Evolutionary conservation across 345 rosid genomes (phyloP).

Genomic region (Cardamine occulta): DNA sequence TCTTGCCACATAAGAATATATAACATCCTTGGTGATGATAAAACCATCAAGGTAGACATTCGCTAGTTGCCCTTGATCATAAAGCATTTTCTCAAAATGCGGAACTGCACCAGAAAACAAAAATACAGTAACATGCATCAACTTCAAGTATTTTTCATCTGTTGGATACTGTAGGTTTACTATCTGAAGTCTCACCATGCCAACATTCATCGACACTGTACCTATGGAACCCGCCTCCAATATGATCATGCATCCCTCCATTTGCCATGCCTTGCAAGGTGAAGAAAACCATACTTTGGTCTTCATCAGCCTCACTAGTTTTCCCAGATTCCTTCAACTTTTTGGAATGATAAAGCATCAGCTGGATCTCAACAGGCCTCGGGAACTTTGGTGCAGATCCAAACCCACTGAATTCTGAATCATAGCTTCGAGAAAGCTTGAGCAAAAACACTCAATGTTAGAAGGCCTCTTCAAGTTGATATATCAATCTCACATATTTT

Average conservation of each 20-base stretch:
- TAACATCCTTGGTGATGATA: constrained; percentile 63
- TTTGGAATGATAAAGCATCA: constrained; percentile 80
- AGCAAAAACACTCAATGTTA: constrained; percentile 36
- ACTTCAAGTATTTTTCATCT: background rate
- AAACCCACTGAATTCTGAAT: constrained; percentile 78
- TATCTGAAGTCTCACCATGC: constrained; percentile 72
- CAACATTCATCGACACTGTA: constrained; percentile 95
- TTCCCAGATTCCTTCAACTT: constrained; percentile 66
- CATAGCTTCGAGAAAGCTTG: constrained; percentile 81
- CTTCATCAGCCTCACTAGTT: constrained; percentile 52
- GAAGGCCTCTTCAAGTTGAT: background rate
- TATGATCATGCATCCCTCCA: constrained; percentile 95
- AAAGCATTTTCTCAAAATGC: constrained; percentile 97
- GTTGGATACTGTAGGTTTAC: background rate
- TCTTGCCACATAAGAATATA: constrained; percentile 62
- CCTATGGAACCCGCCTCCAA: constrained; percentile 97
- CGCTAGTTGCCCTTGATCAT: constrained; percentile 90
- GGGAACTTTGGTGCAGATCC: constrained; percentile 98
- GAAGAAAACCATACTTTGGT: constrained; percentile 64
- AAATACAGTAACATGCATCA: background rate
- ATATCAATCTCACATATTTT: background rate
- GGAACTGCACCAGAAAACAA: constrained; percentile 66
- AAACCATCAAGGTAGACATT: constrained; percentile 83
- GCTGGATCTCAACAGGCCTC: constrained; percentile 90
- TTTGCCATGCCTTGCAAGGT: constrained; percentile 87